These are phyloP conservation scores for Stygiomarasmius scandens DNA, from an alignment of 1,284 basidiomycete species.

Conservation along the genomic window DNA sequence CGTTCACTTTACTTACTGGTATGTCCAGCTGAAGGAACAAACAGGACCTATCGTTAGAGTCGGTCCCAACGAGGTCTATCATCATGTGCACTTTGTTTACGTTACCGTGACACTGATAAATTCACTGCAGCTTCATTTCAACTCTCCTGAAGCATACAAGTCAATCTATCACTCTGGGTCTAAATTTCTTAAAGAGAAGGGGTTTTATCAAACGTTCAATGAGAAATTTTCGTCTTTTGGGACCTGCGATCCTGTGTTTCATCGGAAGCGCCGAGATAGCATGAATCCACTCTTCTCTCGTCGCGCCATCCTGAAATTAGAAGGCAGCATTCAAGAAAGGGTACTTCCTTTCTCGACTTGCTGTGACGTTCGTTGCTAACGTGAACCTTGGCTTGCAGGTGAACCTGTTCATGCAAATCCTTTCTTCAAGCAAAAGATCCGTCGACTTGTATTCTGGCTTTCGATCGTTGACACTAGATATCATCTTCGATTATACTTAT, in stretches of 20 bases:
- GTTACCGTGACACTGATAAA: too few relatives aligned
- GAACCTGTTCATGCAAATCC: conserved; percentile 9
- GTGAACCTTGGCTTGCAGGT: too few relatives aligned
- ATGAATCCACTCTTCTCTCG: conserved; percentile 11
- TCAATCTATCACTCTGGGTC: conserved; percentile 27
- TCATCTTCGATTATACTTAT: neutral
- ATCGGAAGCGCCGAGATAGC: neutral
- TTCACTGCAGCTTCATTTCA: conserved; percentile 28
- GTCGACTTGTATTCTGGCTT: neutral
- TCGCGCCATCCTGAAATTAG: conserved; percentile 1
- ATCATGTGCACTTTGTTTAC: too few relatives aligned
- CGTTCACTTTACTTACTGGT: neutral
- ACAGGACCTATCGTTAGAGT: conserved; percentile 19
- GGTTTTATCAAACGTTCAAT: conserved; percentile 20
- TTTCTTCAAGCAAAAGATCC: neutral
- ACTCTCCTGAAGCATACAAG: conserved; percentile 24
- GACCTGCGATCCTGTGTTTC: conserved; percentile 1
- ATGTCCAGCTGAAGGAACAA: neutral
- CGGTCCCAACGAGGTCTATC: conserved; percentile 18
- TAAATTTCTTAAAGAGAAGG: conserved; percentile 28
- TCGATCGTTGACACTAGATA: neutral
- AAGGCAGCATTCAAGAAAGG: conserved; percentile 4
- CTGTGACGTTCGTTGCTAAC: too few relatives aligned
- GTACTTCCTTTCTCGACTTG: too few relatives aligned
- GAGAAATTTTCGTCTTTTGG: conserved; percentile 4